Conservation (phyloP, 495 filamentous ascomycete species). For the Aspergillus sclerotiicarbonarius region DNA sequence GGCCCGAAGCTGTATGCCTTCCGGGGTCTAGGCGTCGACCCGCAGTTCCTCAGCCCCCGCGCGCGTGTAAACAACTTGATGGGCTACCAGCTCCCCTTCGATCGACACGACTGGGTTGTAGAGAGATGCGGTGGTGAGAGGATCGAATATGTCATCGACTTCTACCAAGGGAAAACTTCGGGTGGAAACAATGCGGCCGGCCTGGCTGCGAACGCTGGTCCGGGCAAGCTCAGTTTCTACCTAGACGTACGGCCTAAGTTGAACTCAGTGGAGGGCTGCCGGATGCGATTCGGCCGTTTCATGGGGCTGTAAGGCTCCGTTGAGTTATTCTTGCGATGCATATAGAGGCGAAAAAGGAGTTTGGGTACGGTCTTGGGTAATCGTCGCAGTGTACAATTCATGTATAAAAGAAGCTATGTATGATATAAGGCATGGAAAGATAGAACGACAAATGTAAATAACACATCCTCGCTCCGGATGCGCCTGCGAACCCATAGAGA, state of each 20-base stretch:
- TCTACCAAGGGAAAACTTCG: conserved; percentile 74
- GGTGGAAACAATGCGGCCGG: conserved; percentile 24
- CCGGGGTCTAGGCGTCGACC: conserved; percentile 61
- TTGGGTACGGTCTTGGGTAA: conserved; percentile 22
- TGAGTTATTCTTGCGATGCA: conserved; percentile 15
- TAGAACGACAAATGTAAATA: conserved; percentile 19
- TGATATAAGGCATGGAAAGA: conserved; percentile 28
- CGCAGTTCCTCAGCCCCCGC: conserved; percentile 71
- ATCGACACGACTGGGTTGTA: conserved; percentile 96
- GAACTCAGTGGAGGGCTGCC: conserved; percentile 84
- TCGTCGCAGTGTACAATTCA: conserved; percentile 34
- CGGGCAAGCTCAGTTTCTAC: conserved; percentile 80
- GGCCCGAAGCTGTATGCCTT: conserved; percentile 86
- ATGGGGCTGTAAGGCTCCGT: conserved; percentile 50
- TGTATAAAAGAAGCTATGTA: conserved; percentile 44
- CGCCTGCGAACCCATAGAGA: conserved; percentile 11
- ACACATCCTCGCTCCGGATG: conserved; percentile 19
- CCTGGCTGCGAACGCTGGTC: conserved; percentile 44
- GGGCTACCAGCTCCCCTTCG: conserved; percentile 89
- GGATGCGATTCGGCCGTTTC: conserved; percentile 69
- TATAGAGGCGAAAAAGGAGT: conserved; percentile 32
- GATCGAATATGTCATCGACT: conserved; percentile 96
- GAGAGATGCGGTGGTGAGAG: conserved; percentile 80
- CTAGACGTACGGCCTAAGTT: conserved; percentile 94
- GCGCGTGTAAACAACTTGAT: conserved; percentile 77